These are phyloP conservation scores for Mollisiaceae sp. DNA, from an alignment of 2,329 filamentous ascomycete genomes.

Conservation along the genomic window DNA sequence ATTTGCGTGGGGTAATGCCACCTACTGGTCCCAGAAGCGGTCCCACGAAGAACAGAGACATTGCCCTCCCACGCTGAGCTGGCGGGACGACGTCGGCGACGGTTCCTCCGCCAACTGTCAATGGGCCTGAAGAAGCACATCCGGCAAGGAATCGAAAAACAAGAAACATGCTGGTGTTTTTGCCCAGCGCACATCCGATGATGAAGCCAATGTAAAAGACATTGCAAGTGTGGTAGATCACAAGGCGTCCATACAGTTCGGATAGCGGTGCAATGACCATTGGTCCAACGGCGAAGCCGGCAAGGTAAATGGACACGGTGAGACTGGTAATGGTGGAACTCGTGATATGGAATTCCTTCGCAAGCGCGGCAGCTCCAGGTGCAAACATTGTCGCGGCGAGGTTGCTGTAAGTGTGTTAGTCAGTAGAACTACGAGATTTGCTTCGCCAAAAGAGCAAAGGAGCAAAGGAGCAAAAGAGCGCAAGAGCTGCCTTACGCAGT, in stretches of 20 bases:
- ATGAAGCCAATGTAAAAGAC: slow-evolving; percentile 55
- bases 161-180: slow-evolving; percentile 54
- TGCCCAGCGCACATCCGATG: slow-evolving; percentile 58
- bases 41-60: slow-evolving; percentile 31
- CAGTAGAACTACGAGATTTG: slow-evolving; percentile 22
- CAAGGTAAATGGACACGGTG: slow-evolving; percentile 54
- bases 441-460: slow-evolving; percentile 27
- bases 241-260: slow-evolving; percentile 62
- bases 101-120: slow-evolving; percentile 37
- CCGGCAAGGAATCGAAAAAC: slow-evolving; percentile 65
- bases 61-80: slow-evolving; percentile 30
- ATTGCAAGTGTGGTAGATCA: slow-evolving; percentile 58
- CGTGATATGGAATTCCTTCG: slow-evolving; percentile 60
- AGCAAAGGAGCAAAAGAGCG: slow-evolving; percentile 24
- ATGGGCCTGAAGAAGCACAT: slow-evolving; percentile 47
- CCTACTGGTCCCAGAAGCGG: slow-evolving; percentile 43
- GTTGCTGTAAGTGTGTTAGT: slow-evolving; percentile 22
- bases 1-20: slow-evolving; percentile 22
- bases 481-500: slow-evolving; percentile 26
- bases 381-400: slow-evolving; percentile 63
- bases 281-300: slow-evolving; percentile 36
- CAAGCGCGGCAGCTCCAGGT: slow-evolving; percentile 66
- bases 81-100: slow-evolving; percentile 32
- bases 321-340: slow-evolving; percentile 56
- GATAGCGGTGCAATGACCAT: slow-evolving; percentile 53